These are phyloP conservation scores for Penicillium angulare DNA, from an alignment of 495 filamentous ascomycete genomes.

Conservation along the genomic window DNA sequence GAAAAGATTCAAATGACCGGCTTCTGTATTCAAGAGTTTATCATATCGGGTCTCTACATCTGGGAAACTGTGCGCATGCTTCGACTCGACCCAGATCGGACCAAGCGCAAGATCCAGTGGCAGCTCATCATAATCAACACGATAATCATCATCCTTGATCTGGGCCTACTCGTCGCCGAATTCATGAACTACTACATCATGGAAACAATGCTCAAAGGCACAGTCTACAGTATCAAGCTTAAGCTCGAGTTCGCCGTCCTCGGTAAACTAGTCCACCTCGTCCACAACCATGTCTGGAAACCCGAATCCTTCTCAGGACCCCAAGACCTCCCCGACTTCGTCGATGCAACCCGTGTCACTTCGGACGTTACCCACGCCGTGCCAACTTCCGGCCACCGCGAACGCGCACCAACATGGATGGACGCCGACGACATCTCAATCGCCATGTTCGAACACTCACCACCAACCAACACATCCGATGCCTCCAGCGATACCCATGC, in stretches of 20 bases:
- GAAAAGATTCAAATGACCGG: slow-evolving; percentile 65
- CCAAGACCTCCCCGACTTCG: slow-evolving; percentile 41
- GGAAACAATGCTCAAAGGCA: slow-evolving; percentile 59
- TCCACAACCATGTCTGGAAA: slow-evolving; percentile 42
- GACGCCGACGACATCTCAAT: slow-evolving; percentile 42
- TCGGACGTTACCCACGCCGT: slow-evolving; percentile 43
- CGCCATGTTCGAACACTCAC: slow-evolving; percentile 45
- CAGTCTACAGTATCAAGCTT: slow-evolving; percentile 63
- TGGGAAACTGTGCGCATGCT: slow-evolving; percentile 52
- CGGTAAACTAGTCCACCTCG: slow-evolving; percentile 44
- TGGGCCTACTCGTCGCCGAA: slow-evolving; percentile 55
- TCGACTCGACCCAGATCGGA: slow-evolving; percentile 40
- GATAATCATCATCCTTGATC: slow-evolving; percentile 55
- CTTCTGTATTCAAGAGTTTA: slow-evolving; percentile 61
- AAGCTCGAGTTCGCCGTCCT: slow-evolving; percentile 66
- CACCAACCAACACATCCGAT: slow-evolving; percentile 19
- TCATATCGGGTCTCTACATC: slow-evolving; percentile 62
- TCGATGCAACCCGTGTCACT: slow-evolving; percentile 44
- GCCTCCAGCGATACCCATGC: slow-evolving; percentile 33
- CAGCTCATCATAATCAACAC: slow-evolving; percentile 59
- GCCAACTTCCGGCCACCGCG: slow-evolving; percentile 19
- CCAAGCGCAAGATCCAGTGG: slow-evolving; percentile 53
- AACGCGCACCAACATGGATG: slow-evolving; percentile 32
- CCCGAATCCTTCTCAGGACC: slow-evolving; percentile 30
- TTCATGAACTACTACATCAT: slow-evolving; percentile 56